Percentiles rank a stretch among this genome's conserved stretches.
Evolutionary conservation across 441 rosid species (phyloP).

Genomic region (Syzygium malaccense): DNA sequence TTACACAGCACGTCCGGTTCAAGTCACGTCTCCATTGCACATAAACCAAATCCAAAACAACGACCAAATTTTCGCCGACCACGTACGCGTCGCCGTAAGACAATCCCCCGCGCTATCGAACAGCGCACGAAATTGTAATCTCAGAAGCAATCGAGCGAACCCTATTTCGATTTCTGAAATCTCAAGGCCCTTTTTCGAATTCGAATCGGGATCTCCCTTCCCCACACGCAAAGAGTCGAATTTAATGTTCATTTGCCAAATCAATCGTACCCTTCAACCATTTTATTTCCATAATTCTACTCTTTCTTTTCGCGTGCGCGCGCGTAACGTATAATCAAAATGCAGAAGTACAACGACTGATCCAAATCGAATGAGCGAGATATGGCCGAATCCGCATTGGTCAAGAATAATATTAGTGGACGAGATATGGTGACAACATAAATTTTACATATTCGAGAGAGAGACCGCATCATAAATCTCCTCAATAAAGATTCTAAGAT

Average conservation of each 20-base stretch:
- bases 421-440: neutral
- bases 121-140: neutral
- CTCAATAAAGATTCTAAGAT: neutral
- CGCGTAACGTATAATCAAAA: neutral
- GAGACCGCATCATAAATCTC: neutral
- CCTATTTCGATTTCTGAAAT: rapidly evolving
- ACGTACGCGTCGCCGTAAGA: rapidly evolving
- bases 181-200: neutral
- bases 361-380: neutral
- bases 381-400: neutral
- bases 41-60: neutral
- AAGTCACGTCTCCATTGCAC: rapidly evolving
- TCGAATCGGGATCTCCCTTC: neutral
- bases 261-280: neutral
- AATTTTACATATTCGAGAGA: neutral
- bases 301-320: too few species aligned
- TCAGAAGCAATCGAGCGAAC: neutral
- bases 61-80: rapidly evolving
- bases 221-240: neutral
- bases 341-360: neutral
- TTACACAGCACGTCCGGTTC: neutral
- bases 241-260: neutral
- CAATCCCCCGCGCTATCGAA: neutral
- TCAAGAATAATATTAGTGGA: neutral
- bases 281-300: neutral